phyloP scores from a whole-genome alignment of 176 grass and related monocot species.

The Aegilops tauschii region DNA sequence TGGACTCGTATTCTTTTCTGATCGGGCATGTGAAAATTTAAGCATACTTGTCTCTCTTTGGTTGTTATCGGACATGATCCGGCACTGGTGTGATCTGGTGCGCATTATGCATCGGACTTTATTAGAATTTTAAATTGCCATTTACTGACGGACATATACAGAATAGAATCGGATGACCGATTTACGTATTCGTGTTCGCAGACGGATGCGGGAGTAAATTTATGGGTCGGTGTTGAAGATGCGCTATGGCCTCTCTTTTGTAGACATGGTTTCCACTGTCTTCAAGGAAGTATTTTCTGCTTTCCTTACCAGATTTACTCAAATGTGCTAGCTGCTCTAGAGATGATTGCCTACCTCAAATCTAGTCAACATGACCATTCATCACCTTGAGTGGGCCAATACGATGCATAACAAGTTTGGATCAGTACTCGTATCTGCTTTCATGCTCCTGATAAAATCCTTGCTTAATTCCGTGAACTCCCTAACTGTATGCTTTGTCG shows the following conservation, averaged over 20 bases:
- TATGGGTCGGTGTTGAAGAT: no score
- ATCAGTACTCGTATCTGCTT: not conserved
- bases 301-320: not conserved
- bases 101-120: no score
- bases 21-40: no score
- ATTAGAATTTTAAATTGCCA: no score
- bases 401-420: not conserved
- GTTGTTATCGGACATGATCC: no score
- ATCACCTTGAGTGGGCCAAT: not conserved
- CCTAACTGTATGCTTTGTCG: not conserved
- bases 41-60: no score
- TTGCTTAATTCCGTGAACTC: not conserved
- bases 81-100: no score
- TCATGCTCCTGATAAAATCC: not conserved
- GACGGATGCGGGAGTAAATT: no score
- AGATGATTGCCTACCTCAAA: not conserved
- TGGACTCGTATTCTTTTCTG: no score
- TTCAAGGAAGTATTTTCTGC: not conserved
- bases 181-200: no score
- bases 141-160: no score
- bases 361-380: not conserved
- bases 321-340: not conserved
- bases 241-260: not conserved
- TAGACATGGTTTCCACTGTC: not conserved
- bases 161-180: no score